Evolutionary conservation across 2,329 filamentous ascomycete species (phyloP).

Genomic region (Corinectria fuckeliana): DNA sequence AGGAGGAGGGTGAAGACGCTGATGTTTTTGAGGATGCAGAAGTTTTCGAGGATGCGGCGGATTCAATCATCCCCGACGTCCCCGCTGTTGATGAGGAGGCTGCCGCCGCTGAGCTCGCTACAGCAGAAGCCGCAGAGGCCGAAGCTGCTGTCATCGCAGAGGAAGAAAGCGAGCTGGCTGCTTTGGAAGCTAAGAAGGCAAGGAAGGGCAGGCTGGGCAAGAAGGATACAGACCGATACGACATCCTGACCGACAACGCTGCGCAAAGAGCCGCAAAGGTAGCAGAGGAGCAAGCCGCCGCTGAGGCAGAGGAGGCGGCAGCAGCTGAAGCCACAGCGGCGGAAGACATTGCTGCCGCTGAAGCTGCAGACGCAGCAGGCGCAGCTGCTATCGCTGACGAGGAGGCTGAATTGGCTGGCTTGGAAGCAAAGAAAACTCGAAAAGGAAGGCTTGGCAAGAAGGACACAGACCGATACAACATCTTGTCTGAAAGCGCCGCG

Average conservation of each 20-base stretch:
- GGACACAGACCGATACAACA: slow-evolving; percentile 53
- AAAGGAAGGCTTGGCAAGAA: slow-evolving; percentile 54
- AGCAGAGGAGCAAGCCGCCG: slow-evolving; percentile 39
- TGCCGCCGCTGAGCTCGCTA: slow-evolving; percentile 6
- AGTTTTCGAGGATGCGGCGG: slow-evolving; percentile 14
- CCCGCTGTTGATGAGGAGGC: slow-evolving; percentile 31
- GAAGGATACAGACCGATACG: slow-evolving; percentile 54
- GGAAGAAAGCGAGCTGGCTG: slow-evolving; percentile 49
- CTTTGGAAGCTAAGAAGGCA: slow-evolving; percentile 55
- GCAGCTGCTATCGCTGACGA: slow-evolving; percentile 27
- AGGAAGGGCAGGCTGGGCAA: slow-evolving; percentile 55
- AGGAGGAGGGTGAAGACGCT: slow-evolving; percentile 15
- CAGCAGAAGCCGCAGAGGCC: slow-evolving; percentile 21
- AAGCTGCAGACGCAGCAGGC: slow-evolving; percentile 13
- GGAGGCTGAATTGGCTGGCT: slow-evolving; percentile 47
- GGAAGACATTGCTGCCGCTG: slow-evolving; percentile 24
- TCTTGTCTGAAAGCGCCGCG: slow-evolving; percentile 44
- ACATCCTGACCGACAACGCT: slow-evolving; percentile 44
- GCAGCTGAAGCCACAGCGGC: slow-evolving; percentile 39
- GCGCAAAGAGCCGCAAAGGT: slow-evolving; percentile 49
- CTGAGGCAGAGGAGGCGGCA: slow-evolving; percentile 13
- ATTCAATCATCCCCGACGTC: slow-evolving; percentile 23
- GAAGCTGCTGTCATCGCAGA: slow-evolving; percentile 23
- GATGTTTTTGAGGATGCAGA: slow-evolving; percentile 1
- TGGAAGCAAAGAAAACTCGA: slow-evolving; percentile 57